Base-by-base conservation (phyloP, 768 basidiomycete genomes). In the Tricholoma flavovirens region DNA sequence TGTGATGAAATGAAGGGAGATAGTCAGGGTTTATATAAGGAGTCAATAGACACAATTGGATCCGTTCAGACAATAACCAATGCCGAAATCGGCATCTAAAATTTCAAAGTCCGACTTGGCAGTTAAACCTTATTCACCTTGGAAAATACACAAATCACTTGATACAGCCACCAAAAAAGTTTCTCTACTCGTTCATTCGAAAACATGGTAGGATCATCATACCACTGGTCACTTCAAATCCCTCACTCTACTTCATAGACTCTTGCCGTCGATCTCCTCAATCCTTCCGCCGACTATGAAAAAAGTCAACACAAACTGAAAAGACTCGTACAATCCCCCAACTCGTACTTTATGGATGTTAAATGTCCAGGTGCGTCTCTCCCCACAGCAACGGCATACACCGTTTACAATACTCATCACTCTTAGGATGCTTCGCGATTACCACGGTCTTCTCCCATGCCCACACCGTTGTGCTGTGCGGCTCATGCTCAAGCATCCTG, bases 291-390 rank as follows among this genome's bases (percentile, higher is more conserved):
- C 63, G 90, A 93, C 72, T 75, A 83, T 66, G 90, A 96, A 78
- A 86, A 78, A 75, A 86, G 80, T 74, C 87, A 85, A 74, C 96
- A 98, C 89, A 98, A 98, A 83, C 90, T 98, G 74, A 98, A 99
- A 84, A 88, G 94, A 73, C 87, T 98, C 66, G 97, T 99, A 65
- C 97, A 98, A 77, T 88, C 88, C 53, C 97, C 97, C 62, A 93
- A 98, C 78, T 98, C 96, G 33, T 98, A 92, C 79, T 98, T 98
- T 79, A 98, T 99, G 97, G 97, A 99, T 68, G 95, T 98, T 67
- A 99, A 98, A 77, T 98, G 96, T 78, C 87, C 96, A 66, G 94
- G 92, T 93, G 59, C 57, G 86, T 76, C 24, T n/a, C 15, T 33
- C 8, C 45, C 43, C 21, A 46, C 49, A 54, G 29, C 21, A 38